These are phyloP conservation scores for Colletotrichum magnum DNA, from an alignment of 2,329 filamentous ascomycete species.

Conservation along the genomic window DNA sequence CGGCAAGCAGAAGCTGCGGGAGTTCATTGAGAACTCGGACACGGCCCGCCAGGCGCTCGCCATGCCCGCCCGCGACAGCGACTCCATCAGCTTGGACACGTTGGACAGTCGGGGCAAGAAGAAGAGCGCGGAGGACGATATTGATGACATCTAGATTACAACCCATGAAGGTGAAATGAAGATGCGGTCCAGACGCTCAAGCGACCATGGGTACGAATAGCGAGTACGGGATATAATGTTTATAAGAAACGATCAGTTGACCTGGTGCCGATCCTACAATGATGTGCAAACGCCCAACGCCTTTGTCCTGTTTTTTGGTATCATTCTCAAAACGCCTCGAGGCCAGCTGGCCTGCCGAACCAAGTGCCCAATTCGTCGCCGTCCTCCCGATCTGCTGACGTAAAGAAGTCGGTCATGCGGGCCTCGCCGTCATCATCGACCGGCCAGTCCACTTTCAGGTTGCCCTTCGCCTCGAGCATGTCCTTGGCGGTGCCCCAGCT, in stretches of 20 bases:
- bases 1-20: constrained; percentile 89
- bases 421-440: constrained; percentile 77
- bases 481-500: constrained; percentile 98
- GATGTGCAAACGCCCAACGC: constrained; percentile 13
- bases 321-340: constrained; percentile 75
- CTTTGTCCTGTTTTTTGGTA: background rate
- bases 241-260: constrained; percentile 29
- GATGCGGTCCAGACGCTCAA: constrained; percentile 31
- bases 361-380: constrained; percentile 81
- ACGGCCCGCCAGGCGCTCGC: constrained; percentile 86
- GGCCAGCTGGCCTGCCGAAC: constrained; percentile 82
- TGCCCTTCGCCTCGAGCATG: constrained; percentile 83
- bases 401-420: constrained; percentile 84
- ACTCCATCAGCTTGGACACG: constrained; percentile 70
- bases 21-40: constrained; percentile 91
- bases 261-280: constrained; percentile 4
- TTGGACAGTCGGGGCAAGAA: constrained; percentile 73
- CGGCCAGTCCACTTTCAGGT: constrained; percentile 87
- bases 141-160: constrained; percentile 69
- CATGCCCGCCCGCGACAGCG: constrained; percentile 71
- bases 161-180: constrained; percentile 14
- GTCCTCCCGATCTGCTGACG: constrained; percentile 56
- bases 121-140: constrained; percentile 59
- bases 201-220: constrained; percentile 27
- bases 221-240: constrained; percentile 40